phyloP scores from a whole-genome alignment of 2,329 filamentous ascomycete genomes.

The Talaromyces verruculosus region DNA sequence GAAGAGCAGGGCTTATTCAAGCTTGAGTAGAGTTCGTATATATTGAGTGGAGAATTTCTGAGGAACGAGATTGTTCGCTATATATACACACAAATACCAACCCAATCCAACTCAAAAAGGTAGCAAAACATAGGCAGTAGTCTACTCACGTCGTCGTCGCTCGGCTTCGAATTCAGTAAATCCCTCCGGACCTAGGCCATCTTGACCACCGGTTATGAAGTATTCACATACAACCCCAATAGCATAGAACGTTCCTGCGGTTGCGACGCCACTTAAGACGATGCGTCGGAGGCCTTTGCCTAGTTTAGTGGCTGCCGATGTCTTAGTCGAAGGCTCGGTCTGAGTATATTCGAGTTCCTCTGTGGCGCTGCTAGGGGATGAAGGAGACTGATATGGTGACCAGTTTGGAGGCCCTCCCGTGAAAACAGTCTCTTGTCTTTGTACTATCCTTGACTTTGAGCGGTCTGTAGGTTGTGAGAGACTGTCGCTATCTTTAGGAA shows the following conservation, averaged over 20 bases:
- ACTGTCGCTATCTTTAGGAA: not conserved
- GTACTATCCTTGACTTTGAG: slow-evolving; percentile 26
- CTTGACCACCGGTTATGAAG: slow-evolving; percentile 43
- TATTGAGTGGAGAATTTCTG: not conserved
- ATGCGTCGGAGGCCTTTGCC: slow-evolving; percentile 34
- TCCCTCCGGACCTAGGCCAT: slow-evolving; percentile 39
- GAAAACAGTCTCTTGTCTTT: slow-evolving; percentile 26
- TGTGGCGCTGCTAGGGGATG: not conserved
- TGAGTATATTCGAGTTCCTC: not conserved
- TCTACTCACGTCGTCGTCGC: slow-evolving; percentile 26
- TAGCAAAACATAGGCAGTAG: not conserved
- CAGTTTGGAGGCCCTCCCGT: slow-evolving; percentile 30
- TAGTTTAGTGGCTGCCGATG: slow-evolving; percentile 21
- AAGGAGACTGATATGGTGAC: slow-evolving; percentile 26
- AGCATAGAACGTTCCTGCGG: slow-evolving; percentile 43
- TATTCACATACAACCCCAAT: slow-evolving; percentile 43
- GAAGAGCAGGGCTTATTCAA: not conserved
- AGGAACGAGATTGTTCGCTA: not conserved
- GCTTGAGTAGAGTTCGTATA: slow-evolving; percentile 12
- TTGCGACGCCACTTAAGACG: slow-evolving; percentile 36
- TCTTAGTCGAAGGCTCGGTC: not conserved
- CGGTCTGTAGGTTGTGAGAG: not conserved
- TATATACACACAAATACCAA: not conserved
- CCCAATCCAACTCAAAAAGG: not conserved
- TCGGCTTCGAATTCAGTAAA: slow-evolving; percentile 44